Evolutionary conservation across 1,284 basidiomycete species (phyloP).

Genomic region (Porogramme epimiltina): DNA sequence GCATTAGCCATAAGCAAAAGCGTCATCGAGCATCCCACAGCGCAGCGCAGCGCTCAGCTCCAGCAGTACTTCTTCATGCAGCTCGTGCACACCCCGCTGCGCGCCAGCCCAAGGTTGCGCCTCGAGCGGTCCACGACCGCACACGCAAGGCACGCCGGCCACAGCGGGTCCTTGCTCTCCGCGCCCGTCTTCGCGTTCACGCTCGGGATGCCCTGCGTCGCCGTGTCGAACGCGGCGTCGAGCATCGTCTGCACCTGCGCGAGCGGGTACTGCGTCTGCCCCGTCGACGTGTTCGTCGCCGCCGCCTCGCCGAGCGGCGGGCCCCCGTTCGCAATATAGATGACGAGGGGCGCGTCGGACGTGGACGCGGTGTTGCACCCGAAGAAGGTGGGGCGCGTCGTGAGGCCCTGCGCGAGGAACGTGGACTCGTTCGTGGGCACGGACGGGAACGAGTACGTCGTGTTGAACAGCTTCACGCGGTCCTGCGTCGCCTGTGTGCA

Average conservation of each 20-base stretch:
- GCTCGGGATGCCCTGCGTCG: conserved; percentile 43
- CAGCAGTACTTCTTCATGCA: conserved; percentile 46
- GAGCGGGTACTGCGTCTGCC: conserved; percentile 32
- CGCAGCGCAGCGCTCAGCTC: conserved; percentile 23
- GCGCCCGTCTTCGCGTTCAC: background rate
- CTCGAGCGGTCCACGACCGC: conserved; percentile 45
- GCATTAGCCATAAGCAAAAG: too few species aligned
- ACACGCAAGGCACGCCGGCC: conserved; percentile 47
- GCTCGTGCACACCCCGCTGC: conserved; percentile 39
- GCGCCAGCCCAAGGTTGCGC: conserved; percentile 25
- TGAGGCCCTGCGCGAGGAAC: conserved; percentile 39
- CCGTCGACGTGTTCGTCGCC: conserved; percentile 43
- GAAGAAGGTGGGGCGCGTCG: conserved; percentile 45
- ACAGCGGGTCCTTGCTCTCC: conserved; percentile 37
- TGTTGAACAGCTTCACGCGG: conserved; percentile 39
- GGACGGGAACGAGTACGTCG: conserved; percentile 43
- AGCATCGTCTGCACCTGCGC: conserved; percentile 41
- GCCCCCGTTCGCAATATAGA: conserved; percentile 41
- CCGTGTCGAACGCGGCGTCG: conserved; percentile 41
- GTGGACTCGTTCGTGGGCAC: conserved; percentile 34
- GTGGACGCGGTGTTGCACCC: conserved; percentile 37
- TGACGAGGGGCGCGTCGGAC: conserved; percentile 26
- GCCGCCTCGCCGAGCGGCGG: conserved; percentile 42
- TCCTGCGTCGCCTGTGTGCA: conserved; percentile 38
- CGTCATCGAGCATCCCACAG: too few species aligned